phyloP scores from a whole-genome alignment of 164 flowering plant species.

The Piper longum region DNA sequence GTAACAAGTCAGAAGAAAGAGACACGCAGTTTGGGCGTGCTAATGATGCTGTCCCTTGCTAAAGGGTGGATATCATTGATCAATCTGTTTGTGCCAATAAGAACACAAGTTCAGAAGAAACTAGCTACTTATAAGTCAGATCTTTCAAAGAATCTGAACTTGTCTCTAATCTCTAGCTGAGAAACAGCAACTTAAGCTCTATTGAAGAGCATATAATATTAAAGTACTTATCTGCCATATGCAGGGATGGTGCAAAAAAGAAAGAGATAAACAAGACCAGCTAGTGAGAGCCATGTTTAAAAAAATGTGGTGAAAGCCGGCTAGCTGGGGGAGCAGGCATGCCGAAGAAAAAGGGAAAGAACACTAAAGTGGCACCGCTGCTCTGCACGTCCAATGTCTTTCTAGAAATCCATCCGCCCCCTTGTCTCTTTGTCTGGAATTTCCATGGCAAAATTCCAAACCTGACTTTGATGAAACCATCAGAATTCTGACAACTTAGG shows the following conservation, averaged over 20 bases:
- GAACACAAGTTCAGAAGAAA: background rate
- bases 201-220: too few species aligned
- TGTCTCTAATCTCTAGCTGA: too few species aligned
- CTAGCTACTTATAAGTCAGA: background rate
- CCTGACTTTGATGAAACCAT: background rate
- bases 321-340: background rate
- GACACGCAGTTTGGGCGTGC: constrained; percentile 39
- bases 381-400: background rate
- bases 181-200: background rate
- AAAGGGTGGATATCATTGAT: constrained; percentile 62
- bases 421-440: constrained; percentile 45
- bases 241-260: background rate
- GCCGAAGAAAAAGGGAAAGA: constrained; percentile 9
- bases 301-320: background rate
- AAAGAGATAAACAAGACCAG: background rate
- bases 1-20: constrained; percentile 23
- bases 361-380: constrained; percentile 12
- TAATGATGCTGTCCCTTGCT: constrained; percentile 69
- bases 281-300: too few species aligned
- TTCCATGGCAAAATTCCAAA: constrained; percentile 19
- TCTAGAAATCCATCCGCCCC: constrained; percentile 6
- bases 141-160: background rate
- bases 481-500: background rate
- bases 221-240: background rate
- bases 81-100: background rate